These are phyloP conservation scores for Aspergillus felis DNA, from an alignment of 2,329 filamentous ascomycete genomes.

Conservation along the genomic window DNA sequence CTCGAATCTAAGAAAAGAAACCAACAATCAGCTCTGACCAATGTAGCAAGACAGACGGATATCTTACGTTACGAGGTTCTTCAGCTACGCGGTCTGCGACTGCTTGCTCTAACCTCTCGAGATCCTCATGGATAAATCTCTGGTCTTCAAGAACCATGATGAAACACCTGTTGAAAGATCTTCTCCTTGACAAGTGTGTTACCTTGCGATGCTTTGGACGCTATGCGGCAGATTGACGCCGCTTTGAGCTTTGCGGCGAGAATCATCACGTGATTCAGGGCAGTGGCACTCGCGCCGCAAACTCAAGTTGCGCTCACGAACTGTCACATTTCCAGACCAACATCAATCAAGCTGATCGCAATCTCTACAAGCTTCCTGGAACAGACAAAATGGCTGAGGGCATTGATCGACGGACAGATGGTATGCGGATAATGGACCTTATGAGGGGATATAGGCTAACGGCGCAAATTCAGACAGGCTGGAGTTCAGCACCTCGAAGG, in stretches of 20 bases:
- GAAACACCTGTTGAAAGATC: conserved; percentile 3
- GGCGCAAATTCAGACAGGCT: conserved; percentile 64
- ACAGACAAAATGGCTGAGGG: conserved; percentile 75
- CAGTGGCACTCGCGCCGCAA: conserved; percentile 14
- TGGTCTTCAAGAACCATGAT: conserved; percentile 86
- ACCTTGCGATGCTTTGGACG: not conserved
- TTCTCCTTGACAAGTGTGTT: not conserved
- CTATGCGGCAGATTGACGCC: conserved; percentile 5
- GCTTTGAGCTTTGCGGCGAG: conserved; percentile 24
- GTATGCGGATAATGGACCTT: conserved; percentile 25
- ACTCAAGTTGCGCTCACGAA: conserved; percentile 22
- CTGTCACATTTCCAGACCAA: not conserved
- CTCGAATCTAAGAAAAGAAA: conserved; percentile 68
- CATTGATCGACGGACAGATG: conserved; percentile 85
- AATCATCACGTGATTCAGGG: conserved; percentile 20
- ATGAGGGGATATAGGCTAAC: conserved; percentile 21
- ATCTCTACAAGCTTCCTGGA: conserved; percentile 3
- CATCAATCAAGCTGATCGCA: conserved; percentile 7
- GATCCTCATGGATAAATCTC: conserved; percentile 88
- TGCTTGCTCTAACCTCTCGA: conserved; percentile 92
- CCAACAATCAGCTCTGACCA: conserved; percentile 15
- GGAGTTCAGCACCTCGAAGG: conserved; percentile 97
- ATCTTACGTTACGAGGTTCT: conserved; percentile 77
- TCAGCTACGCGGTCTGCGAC: conserved; percentile 84
- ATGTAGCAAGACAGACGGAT: conserved; percentile 2